Base-by-base conservation (phyloP, 768 basidiomycete genomes). In the Phanerochaete sordida region DNA sequence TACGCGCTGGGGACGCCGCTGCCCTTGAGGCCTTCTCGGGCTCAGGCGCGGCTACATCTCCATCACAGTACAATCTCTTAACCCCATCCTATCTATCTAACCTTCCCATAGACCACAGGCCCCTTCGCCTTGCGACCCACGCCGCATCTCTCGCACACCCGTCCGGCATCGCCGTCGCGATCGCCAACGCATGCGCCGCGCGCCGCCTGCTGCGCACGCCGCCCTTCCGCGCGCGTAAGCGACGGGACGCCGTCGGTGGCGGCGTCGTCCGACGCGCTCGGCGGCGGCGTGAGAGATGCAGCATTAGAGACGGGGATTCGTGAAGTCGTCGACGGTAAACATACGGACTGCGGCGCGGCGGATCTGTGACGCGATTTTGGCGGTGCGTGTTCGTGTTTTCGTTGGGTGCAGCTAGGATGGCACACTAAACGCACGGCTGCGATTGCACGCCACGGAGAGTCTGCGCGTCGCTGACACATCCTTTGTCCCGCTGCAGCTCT, bases 401-500 rank as follows among this genome's bases (percentile, higher is more conserved):
- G n/a, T n/a, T n/a, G n/a, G n/a, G n/a, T n/a, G n/a, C n/a, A n/a
- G n/a, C n/a, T n/a, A n/a, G n/a, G n/a, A n/a, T n/a, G n/a, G n/a
- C n/a, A n/a, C n/a, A n/a, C n/a, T n/a, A n/a, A n/a, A n/a, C n/a
- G n/a, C n/a, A n/a, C n/a, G n/a, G n/a, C n/a, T n/a, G n/a, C n/a
- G n/a, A n/a, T n/a, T 85, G 1, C 81, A 85, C 67, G 84, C 83
- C 19, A 65, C 73, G 19, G 67, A 73, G 33, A 85, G 85, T 68
- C 67, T 85, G 77, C n/a, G n/a, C n/a, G n/a, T n/a, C n/a, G n/a
- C 77, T 19, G 83, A 84, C 64, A 73, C 82, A 9, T 82, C 80
- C 0, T 76, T 86, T 21, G 79, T 83, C 68, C 84, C 85, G 1
- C 69, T 84, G 23, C 72, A 78, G 54, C 69, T 81, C 43, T 75